These are phyloP conservation scores for Wallacemonas sp. DNA, from an alignment of 208 protist genomes.

Conservation along the genomic window DNA sequence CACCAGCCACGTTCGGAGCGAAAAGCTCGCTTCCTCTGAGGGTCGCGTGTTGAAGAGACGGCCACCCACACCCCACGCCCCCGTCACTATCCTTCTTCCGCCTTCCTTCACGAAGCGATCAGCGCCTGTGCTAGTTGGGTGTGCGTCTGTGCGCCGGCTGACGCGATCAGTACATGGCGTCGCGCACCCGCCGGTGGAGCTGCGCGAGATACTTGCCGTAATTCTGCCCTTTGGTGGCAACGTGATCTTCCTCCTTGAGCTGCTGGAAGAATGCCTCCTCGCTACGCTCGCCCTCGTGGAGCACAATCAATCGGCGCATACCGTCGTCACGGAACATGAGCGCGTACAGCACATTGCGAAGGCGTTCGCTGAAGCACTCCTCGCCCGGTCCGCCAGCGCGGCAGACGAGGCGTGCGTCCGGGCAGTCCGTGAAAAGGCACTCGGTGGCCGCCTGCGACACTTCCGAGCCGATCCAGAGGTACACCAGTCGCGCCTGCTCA, in stretches of 20 bases:
- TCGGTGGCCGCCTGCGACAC: conserved; percentile 47
- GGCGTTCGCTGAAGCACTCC: conserved; percentile 63
- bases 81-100: background rate
- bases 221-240: conserved; percentile 26
- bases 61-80: background rate
- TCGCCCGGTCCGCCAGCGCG: conserved; percentile 37
- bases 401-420: conserved; percentile 50
- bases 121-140: no score
- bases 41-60: background rate
- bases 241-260: conserved; percentile 66
- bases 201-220: conserved; percentile 72
- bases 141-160: no score
- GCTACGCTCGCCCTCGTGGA: conserved; percentile 69
- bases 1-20: no score
- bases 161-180: conserved; percentile 34
- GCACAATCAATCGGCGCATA: conserved; percentile 77
- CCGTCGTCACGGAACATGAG: conserved; percentile 66
- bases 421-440: conserved; percentile 50
- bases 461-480: conserved; percentile 79
- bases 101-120: no score
- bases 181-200: conserved; percentile 63
- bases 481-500: conserved; percentile 74
- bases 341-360: conserved; percentile 70
- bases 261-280: conserved; percentile 84
- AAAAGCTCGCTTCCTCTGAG: no score